Conservation (phyloP, 2,329 filamentous ascomycete species). For the Aaosphaeria pasadenensis region DNA sequence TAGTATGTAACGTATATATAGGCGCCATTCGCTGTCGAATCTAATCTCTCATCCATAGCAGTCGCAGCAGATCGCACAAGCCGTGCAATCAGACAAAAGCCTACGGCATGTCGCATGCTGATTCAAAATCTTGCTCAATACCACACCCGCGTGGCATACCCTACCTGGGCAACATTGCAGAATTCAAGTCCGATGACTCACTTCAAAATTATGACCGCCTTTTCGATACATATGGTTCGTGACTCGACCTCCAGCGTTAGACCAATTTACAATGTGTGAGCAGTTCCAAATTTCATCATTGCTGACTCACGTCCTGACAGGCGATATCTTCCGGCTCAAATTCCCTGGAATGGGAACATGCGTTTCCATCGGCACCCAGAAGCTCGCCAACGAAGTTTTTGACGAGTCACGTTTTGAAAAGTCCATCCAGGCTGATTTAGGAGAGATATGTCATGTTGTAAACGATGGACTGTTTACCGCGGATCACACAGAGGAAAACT, state of each 20-base stretch:
- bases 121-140: slow-evolving; percentile 43
- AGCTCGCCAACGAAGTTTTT: slow-evolving; percentile 39
- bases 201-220: slow-evolving; percentile 55
- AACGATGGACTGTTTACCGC: slow-evolving; percentile 44
- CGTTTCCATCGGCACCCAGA: slow-evolving; percentile 29
- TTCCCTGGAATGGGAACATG: slow-evolving; percentile 21
- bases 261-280: neutral
- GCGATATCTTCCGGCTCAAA: slow-evolving; percentile 29
- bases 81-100: too few species aligned
- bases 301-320: neutral
- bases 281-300: neutral
- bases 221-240: slow-evolving; percentile 63
- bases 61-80: too few species aligned
- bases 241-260: neutral
- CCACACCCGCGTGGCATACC: slow-evolving; percentile 64
- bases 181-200: slow-evolving; percentile 60
- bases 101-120: neutral
- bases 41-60: too few species aligned
- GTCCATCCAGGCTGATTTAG: slow-evolving; percentile 21
- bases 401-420: slow-evolving; percentile 38
- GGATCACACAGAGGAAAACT: slow-evolving; percentile 37
- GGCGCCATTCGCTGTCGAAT: too few species aligned
- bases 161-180: slow-evolving; percentile 62
- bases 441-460: slow-evolving; percentile 33
- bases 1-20: too few species aligned